phyloP scores from a whole-genome alignment of 306 rosid species.

The Myrica gale region DNA sequence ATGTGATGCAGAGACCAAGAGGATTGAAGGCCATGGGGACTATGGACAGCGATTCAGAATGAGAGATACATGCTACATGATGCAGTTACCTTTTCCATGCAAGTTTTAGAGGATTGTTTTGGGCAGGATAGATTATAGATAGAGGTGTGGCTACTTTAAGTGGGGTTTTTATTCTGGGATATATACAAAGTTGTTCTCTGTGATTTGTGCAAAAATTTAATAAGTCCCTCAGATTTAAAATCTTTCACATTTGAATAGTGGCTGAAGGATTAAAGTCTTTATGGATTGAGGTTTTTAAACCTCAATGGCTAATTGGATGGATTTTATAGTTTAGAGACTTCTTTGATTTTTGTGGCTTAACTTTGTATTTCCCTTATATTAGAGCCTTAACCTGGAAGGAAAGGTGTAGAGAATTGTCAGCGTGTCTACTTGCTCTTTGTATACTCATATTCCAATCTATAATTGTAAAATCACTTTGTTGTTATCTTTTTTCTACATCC shows the following conservation, averaged over 20 bases:
- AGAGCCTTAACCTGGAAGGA: not conserved
- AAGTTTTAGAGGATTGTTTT: conserved; percentile 19
- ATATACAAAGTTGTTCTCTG: too few species aligned
- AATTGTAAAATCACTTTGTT: not conserved
- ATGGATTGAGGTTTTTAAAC: too few species aligned
- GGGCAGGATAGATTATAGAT: not conserved
- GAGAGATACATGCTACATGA: not conserved
- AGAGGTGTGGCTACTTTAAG: not conserved
- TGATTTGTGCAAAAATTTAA: too few species aligned
- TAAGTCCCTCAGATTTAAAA: too few species aligned
- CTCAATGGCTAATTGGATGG: too few species aligned
- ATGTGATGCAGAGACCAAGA: conserved; percentile 60
- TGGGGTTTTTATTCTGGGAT: not conserved
- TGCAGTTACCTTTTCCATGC: not conserved
- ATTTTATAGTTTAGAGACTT: too few species aligned
- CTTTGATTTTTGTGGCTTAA: too few species aligned
- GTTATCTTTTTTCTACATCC: not conserved
- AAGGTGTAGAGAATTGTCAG: conserved; percentile 2
- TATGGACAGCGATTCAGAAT: conserved; percentile 72
- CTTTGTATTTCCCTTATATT: not conserved
- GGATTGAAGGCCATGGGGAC: conserved; percentile 88
- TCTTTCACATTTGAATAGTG: too few species aligned
- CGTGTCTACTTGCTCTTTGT: not conserved
- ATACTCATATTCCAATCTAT: not conserved
- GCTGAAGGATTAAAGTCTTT: too few species aligned